A percentile compares a stretch with the other conserved stretches of the same genome.
phyloP scores from a whole-genome alignment of 78 protist genomes.

The Creolimax fragrantissima region DNA sequence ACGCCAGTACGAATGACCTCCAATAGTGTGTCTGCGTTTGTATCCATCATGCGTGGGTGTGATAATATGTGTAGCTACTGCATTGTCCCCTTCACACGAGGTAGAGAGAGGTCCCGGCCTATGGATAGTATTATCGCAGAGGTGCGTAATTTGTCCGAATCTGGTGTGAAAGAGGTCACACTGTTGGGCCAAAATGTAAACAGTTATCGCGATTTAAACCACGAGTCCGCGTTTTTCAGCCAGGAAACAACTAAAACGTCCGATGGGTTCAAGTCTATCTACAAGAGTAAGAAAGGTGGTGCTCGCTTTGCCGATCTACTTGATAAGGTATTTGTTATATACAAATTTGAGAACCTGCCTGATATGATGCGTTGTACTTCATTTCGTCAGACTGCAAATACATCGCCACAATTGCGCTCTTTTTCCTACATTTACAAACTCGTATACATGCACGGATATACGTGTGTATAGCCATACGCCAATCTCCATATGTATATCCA shows the following conservation, averaged over 20 bases:
- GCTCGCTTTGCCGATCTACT: constrained; percentile 33
- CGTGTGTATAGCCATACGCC: too few species aligned
- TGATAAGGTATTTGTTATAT: too few species aligned
- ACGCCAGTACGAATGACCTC: constrained; percentile 68
- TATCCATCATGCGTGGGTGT: constrained; percentile 82
- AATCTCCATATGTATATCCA: too few species aligned
- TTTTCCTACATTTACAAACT: too few species aligned
- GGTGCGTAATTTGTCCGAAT: constrained; percentile 28
- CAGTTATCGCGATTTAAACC: constrained; percentile 45
- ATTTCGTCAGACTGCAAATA: too few species aligned
- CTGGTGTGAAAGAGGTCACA: constrained; percentile 46
- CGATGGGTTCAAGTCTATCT: constrained; percentile 58
- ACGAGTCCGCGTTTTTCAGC: too few species aligned
- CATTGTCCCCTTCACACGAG: constrained; percentile 90
- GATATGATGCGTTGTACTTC: too few species aligned
- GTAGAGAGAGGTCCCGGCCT: constrained; percentile 73
- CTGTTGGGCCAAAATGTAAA: constrained; percentile 92
- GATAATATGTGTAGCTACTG: constrained; percentile 92
- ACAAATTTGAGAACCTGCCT: too few species aligned
- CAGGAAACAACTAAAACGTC: not conserved
- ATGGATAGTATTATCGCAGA: constrained; percentile 59
- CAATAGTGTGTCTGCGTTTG: constrained; percentile 10
- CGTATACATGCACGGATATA: too few species aligned
- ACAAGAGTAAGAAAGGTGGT: constrained; percentile 35
- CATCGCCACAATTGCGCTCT: too few species aligned